Conservation (phyloP, 345 rosid genomes). For the Brassica carinata region DNA sequence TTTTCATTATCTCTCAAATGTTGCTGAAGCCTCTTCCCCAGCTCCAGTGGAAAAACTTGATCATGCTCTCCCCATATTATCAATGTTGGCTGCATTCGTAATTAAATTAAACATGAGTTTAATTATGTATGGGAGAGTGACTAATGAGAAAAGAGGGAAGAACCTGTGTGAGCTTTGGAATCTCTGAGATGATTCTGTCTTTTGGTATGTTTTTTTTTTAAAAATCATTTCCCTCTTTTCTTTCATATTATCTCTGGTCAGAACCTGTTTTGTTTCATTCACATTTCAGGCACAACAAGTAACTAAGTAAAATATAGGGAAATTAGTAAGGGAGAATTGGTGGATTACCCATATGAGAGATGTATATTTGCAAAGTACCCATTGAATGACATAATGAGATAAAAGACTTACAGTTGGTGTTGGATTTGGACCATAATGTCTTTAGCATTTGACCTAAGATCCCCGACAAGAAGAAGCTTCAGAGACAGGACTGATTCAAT, state of each 20-base stretch:
- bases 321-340: too few species aligned
- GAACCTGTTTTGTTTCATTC: constrained; percentile 40
- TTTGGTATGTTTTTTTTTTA: constrained; percentile 58
- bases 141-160: not conserved
- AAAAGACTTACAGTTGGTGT: too few species aligned
- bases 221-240: constrained; percentile 62
- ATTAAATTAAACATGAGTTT: not conserved
- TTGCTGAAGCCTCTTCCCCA: constrained; percentile 70
- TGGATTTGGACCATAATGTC: too few species aligned
- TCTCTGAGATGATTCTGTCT: constrained; percentile 51
- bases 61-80: constrained; percentile 86
- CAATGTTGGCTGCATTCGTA: constrained; percentile 55
- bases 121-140: not conserved
- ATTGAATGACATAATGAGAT: too few species aligned
- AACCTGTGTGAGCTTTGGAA: constrained; percentile 64
- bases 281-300: too few species aligned
- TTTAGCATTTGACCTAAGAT: too few species aligned
- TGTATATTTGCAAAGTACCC: too few species aligned
- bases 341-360: too few species aligned
- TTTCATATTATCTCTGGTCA: constrained; percentile 49
- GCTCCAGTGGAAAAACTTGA: constrained; percentile 61
- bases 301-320: too few species aligned
- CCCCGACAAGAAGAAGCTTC: too few species aligned
- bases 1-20: constrained; percentile 62
- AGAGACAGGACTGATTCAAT: too few species aligned